Evolutionary conservation across 2,329 filamentous ascomycete genomes (phyloP).

Genomic region (Calycina herbarum): DNA sequence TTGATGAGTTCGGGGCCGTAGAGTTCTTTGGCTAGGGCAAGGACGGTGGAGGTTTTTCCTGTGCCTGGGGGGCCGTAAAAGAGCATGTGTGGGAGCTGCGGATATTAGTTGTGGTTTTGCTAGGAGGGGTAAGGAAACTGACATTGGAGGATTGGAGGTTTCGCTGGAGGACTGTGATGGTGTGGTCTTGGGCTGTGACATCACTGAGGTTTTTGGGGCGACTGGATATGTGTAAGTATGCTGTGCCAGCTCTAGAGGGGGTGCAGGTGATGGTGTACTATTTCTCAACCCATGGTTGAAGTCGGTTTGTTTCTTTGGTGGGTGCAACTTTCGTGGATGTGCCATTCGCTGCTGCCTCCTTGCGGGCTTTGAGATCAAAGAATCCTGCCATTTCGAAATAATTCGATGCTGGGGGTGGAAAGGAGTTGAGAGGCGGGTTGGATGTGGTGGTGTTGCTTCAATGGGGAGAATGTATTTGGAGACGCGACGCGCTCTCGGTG

Average conservation of each 20-base stretch:
- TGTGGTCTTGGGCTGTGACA: slow-evolving; percentile 97
- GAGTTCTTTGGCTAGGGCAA: slow-evolving; percentile 94
- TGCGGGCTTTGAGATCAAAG: slow-evolving; percentile 92
- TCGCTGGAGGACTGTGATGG: slow-evolving; percentile 85
- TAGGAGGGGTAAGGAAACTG: slow-evolving; percentile 28
- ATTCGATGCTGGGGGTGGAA: background rate
- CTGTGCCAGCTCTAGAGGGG: background rate
- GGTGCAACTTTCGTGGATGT: slow-evolving; percentile 64
- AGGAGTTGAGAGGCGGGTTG: background rate
- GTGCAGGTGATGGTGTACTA: slow-evolving; percentile 61
- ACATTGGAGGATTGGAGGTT: slow-evolving; percentile 94
- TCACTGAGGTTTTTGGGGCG: slow-evolving; percentile 92
- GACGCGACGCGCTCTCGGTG: background rate
- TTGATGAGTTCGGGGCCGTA: slow-evolving; percentile 94
- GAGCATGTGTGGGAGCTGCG: slow-evolving; percentile 94
- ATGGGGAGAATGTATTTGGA: background rate
- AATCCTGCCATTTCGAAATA: slow-evolving; percentile 72
- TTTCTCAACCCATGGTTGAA: slow-evolving; percentile 98
- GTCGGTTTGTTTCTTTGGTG: slow-evolving; percentile 61
- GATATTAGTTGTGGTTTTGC: slow-evolving; percentile 21
- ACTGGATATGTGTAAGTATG: slow-evolving; percentile 51
- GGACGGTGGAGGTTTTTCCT: slow-evolving; percentile 96
- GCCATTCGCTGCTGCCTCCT: slow-evolving; percentile 70
- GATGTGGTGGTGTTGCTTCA: background rate
- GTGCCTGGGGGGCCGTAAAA: slow-evolving; percentile 98